These are phyloP conservation scores for Zymoseptoria brevis DNA, from an alignment of 2,329 filamentous ascomycete species.

Conservation along the genomic window DNA sequence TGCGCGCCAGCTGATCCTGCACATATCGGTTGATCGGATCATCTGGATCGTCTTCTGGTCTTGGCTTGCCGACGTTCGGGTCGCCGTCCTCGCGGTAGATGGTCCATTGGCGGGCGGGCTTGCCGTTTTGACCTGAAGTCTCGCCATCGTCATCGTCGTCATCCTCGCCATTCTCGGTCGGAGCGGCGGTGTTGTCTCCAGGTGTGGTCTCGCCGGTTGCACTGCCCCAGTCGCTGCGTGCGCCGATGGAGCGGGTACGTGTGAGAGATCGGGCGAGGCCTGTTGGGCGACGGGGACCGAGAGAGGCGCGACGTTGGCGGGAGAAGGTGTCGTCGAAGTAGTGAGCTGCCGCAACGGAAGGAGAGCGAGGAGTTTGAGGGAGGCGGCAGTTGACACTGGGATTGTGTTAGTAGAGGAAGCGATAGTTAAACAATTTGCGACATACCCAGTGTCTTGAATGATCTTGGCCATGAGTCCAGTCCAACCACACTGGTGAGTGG, in stretches of 20 bases:
- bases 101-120: conserved; percentile 33
- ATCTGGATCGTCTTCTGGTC: conserved; percentile 30
- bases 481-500: conserved; percentile 94
- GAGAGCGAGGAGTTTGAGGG: conserved; percentile 85
- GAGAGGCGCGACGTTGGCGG: conserved; percentile 40
- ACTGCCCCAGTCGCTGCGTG: conserved; percentile 63
- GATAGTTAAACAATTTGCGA: conserved; percentile 9
- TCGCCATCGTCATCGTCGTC: conserved; percentile 31
- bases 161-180: conserved; percentile 28
- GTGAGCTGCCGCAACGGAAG: conserved; percentile 72
- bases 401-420: conserved; percentile 5
- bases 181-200: conserved; percentile 23
- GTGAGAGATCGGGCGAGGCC: conserved; percentile 30
- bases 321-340: conserved; percentile 91
- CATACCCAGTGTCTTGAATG: conserved; percentile 95
- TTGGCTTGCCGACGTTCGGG: conserved; percentile 17
- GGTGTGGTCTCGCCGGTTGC: conserved; percentile 27
- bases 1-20: conserved; percentile 66
- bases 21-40: conserved; percentile 75
- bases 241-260: conserved; percentile 63
- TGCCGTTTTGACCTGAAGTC: conserved; percentile 13
- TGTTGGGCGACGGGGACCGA: conserved; percentile 64
- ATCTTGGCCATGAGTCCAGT: conserved; percentile 91
- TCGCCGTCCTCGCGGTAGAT: conserved; percentile 50
- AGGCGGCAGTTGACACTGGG: conserved; percentile 75